Base-by-base conservation (phyloP, 768 basidiomycete species). In the Russula virescens region DNA sequence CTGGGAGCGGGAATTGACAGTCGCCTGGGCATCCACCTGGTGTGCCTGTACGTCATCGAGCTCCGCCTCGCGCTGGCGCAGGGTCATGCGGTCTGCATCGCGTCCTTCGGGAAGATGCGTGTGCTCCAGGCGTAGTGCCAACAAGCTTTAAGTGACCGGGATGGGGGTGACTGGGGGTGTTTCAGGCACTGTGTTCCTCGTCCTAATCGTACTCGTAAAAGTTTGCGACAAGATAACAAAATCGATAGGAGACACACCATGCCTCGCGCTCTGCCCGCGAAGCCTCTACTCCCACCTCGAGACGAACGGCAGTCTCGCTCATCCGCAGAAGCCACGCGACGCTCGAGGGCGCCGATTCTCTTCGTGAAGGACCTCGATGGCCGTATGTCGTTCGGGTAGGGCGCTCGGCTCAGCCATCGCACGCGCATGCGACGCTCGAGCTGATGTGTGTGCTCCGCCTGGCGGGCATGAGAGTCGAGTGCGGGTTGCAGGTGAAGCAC, bases 351-450 rank as follows among this genome's bases (percentile, higher is more conserved):
- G 6, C 16, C 83, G 77, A 64, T 91, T 90, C 73, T 92, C 87
- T 70, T 92, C 91, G 35, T 80, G 76, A 42, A 93, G 69, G 2
- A 92, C 84, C 62, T 89, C 88, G 3, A 88, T 73, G 65, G 81
- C 85, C 7, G 77, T 73, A n/a, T 84, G 76, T 4, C 31, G 0
- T 63, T 83, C 83, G 40, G 81, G 78, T 18, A 89, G 76, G 13
- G 77, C 66, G 7, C 71, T 71, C 19, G 90, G 67, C 66, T 92
- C 88, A 0, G 77, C 69, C 3, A 70, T 78, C 72, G 63, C 16
- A 16, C 78, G 81, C 1, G 79, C 73, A 63, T 91, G 91, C 2
- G 77, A 76, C 7, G 75, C 69, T 92, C 88, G 0, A 91, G 75
- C 0, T 75, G 77, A 0, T 82, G 81, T 48, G 87, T 73, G 66